Evolutionary conservation across 2,329 filamentous ascomycete genomes (phyloP).

Genomic region (Colletotrichum lupini): DNA sequence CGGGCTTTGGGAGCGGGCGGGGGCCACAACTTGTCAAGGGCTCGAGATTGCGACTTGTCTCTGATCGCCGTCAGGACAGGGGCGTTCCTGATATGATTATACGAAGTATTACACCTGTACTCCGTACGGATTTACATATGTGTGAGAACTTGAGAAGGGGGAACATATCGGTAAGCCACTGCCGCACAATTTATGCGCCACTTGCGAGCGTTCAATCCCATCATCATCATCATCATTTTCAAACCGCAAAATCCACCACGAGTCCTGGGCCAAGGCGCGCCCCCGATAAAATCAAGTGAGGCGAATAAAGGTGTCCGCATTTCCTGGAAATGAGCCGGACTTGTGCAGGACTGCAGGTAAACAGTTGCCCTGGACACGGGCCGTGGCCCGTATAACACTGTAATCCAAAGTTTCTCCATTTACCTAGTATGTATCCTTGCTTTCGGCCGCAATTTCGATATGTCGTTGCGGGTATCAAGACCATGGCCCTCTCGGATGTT

Average conservation of each 20-base stretch:
- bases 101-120: no score
- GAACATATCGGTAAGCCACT: background rate
- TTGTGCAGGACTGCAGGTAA: background rate
- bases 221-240: background rate
- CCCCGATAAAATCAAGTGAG: background rate
- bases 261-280: background rate
- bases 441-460: background rate
- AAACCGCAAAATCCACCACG: background rate
- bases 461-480: background rate
- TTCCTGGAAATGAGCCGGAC: constrained; percentile 17
- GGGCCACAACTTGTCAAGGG: constrained; percentile 15
- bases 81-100: background rate
- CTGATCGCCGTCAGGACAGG: constrained; percentile 32
- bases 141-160: background rate
- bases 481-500: background rate
- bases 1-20: constrained; percentile 4
- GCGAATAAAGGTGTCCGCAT: background rate
- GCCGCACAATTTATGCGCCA: background rate
- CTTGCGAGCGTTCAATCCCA: background rate
- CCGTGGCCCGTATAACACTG: no score
- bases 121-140: no score
- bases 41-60: constrained; percentile 30
- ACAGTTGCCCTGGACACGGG: background rate
- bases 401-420: background rate
- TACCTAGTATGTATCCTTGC: background rate